phyloP scores from a whole-genome alignment of 768 basidiomycete species.

The Xerocomellus amylosporus region DNA sequence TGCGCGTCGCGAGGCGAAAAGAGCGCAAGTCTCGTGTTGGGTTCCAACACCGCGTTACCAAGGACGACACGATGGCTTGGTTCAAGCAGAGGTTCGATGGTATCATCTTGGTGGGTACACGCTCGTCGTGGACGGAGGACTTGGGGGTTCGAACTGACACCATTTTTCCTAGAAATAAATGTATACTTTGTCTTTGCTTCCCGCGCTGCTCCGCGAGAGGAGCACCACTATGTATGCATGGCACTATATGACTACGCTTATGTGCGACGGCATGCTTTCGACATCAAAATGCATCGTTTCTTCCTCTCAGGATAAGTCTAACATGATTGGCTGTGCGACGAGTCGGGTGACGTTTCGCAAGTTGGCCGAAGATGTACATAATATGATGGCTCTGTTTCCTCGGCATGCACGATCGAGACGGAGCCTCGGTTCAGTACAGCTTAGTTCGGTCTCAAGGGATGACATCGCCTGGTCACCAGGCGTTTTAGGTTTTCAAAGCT shows the following conservation, averaged over 20 bases:
- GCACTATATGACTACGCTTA: conserved; percentile 27
- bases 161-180: conserved; percentile 24
- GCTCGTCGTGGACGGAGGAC: neutral
- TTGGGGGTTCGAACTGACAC: neutral
- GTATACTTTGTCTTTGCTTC: conserved; percentile 1
- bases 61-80: conserved; percentile 96
- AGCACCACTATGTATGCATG: conserved; percentile 20
- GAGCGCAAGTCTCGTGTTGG: conserved; percentile 86
- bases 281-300: conserved; percentile 22
- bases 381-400: no score
- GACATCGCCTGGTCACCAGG: neutral
- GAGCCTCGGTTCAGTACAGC: neutral
- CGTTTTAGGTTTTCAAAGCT: no score
- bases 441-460: neutral
- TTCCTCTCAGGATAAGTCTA: neutral
- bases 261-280: conserved; percentile 24
- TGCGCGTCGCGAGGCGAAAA: conserved; percentile 87
- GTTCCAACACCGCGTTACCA: conserved; percentile 85
- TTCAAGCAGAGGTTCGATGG: conserved; percentile 99
- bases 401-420: neutral
- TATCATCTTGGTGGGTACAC: conserved; percentile 77
- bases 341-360: neutral
- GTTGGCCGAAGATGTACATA: neutral
- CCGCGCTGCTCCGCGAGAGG: neutral
- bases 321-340: neutral